Conservation (phyloP, 2,329 filamentous ascomycete genomes). For the Cordyceps fumosorosea region DNA sequence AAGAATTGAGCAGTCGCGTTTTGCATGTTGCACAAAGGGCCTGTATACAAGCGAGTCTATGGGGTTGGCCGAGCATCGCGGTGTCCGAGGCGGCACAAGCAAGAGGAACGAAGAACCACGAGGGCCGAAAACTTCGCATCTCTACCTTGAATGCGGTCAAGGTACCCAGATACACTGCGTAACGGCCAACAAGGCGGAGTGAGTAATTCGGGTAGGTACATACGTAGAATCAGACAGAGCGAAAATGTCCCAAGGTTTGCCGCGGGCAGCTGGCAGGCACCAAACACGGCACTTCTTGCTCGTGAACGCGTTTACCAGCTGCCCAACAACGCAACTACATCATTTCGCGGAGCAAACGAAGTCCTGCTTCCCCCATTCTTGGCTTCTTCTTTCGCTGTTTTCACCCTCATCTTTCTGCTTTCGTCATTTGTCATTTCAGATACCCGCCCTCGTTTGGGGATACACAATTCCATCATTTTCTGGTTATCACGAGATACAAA, state of each 20-base stretch:
- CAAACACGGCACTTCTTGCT: constrained; percentile 7
- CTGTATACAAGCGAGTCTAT: constrained; percentile 2
- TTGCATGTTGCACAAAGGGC: background rate
- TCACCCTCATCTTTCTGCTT: background rate
- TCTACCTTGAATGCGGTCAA: constrained; percentile 1
- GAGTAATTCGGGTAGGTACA: background rate
- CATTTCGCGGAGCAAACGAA: background rate
- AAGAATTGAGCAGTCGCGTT: background rate
- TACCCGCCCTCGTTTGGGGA: constrained; percentile 1
- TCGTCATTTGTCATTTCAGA: background rate
- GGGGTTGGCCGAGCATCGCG: background rate
- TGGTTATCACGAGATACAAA: constrained; percentile 9
- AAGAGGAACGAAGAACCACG: background rate
- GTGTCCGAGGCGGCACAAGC: background rate
- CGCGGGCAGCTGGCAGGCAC: constrained; percentile 6
- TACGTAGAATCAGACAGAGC: background rate
- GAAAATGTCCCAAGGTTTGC: background rate
- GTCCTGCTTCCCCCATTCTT: background rate
- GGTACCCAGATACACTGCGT: background rate
- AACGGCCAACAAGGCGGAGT: background rate
- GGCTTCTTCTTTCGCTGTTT: background rate
- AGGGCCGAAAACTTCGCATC: background rate
- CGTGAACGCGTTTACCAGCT: background rate
- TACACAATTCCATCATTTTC: constrained; percentile 10
- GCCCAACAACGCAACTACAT: background rate